Base-by-base conservation (phyloP, 2,329 filamentous ascomycete genomes). In the Tolypocladium capitatum region DNA sequence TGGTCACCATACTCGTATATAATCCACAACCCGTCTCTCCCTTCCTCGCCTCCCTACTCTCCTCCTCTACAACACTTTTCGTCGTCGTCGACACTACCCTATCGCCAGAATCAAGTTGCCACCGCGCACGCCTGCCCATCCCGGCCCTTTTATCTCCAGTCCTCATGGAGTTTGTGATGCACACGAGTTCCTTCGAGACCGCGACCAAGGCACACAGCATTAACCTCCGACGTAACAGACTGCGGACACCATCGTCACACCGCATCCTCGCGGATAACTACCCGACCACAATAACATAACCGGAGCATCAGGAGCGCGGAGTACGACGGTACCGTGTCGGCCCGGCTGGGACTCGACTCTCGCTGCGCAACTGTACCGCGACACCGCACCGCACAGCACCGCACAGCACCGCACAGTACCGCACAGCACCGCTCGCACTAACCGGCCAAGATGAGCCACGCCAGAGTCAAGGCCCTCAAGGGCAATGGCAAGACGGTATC, bases 401-500 rank as follows among this genome's bases (percentile, higher is more conserved):
- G 24, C 24, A 4, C 24, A n/a, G 24, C 24, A 14, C 21, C 9
- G 24, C n/a, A 24, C 24, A 24, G 24, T 5, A 24, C 24, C 24
- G 24, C 24, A 31, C 30, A 18, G 34, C 34, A 16, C 13, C 36
- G 31, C 27, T 24, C 20, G 11, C 32, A 16, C 24, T 21, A 30
- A 46, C 16, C 44, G 45, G 48, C 43, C 38, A 56, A 30, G 34
- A 84, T 84, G 80, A 78, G 75, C 59, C 79, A 83, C 58, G 69
- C 77, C 48, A 72, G 81, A 56, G 81, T 84, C 60, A 82, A 84
- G 64, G 82, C 79, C 45, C 76, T 86, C 49, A 69, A 74, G 52
- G 81, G 83, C 66, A 81, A 78, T 67, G 76, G 78, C 61, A 88
- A 88, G 69, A 88, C 83, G 16, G 67, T 79, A 32, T 87, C 84